Evolutionary conservation across 345 rosid species (phyloP), one percentile per base, ranked within the genome.

Genomic region (Isatis tinctoria): DNA sequence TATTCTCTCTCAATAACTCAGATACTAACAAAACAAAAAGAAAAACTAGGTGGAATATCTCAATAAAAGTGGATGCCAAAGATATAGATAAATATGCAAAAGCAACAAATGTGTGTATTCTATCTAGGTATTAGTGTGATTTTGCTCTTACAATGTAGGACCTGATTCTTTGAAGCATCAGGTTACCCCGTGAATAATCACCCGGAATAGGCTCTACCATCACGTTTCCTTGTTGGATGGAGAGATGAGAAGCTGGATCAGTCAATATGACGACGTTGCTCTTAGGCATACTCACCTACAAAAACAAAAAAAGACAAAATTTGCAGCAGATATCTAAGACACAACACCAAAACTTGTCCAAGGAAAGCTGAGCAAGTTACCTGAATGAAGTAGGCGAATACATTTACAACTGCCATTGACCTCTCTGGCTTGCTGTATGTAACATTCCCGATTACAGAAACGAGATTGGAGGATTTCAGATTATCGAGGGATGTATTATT

Each of bases 161-260:
- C 82, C 83, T 92, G 92, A 92, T 90, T 83, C 97, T 87, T 78
- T 95, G 99, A 78, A 90, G 93, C 99, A 95, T 95, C 91, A 95
- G 80, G 84, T 85, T 90, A 70, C 85, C 87, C 39, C 92, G 85
- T 13, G 93, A 85, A 78, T 92, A 95, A 79, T 90, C 93, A 73
- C 99, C 97, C 53, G 60, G 75, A 77, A 92, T 71, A 37, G 96
- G 92, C 85, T 85, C 78, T 53, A 90, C 37, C 28, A 84, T 76
- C 70, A 92, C 91, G 17, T 84, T 74, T 33, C 81, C 78, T 74
- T 77, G 79, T 62, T 60, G 78, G 60, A 92, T 30, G 5, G 88
- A 78, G 58, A 95, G 84, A 69, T 84, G 85, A 56, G 99, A 95
- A 56, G 85, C 83, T 60, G 96, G 96, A 90, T 95, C 97, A 24